A percentile compares a stretch with the other conserved stretches of the same genome.
phyloP scores from a whole-genome alignment of 257 asterid species.

The Eustoma russellianum region DNA sequence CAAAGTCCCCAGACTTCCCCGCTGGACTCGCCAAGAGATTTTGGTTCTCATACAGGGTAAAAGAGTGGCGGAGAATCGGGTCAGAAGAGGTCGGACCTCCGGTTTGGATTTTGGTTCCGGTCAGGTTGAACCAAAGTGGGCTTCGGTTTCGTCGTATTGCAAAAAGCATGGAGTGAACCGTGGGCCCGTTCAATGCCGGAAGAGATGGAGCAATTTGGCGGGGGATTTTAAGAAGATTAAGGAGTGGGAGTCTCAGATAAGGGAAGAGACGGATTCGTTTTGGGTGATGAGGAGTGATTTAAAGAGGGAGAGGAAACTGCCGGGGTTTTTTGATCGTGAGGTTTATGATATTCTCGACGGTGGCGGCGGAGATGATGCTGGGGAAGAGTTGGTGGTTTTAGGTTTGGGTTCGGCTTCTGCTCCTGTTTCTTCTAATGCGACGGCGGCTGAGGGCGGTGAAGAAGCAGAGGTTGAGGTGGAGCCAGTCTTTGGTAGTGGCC shows the following conservation, averaged over 20 bases:
- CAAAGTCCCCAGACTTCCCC: slow-evolving; percentile 65
- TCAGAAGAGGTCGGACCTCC: slow-evolving; percentile 49
- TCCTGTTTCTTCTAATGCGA: slow-evolving; percentile 17
- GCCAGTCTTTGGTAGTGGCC: slow-evolving; percentile 70
- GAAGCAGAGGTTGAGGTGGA: slow-evolving; percentile 32
- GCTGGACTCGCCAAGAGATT: slow-evolving; percentile 90
- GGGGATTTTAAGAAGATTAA: slow-evolving; percentile 88
- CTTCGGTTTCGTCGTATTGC: slow-evolving; percentile 79
- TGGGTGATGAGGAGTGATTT: slow-evolving; percentile 93
- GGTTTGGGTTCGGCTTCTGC: slow-evolving; percentile 46
- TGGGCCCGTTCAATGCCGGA: slow-evolving; percentile 94
- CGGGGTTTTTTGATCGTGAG: slow-evolving; percentile 85
- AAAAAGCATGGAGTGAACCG: slow-evolving; percentile 82
- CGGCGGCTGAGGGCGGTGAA: slow-evolving; percentile 5
- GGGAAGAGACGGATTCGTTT: slow-evolving; percentile 69
- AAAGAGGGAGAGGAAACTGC: slow-evolving; percentile 78
- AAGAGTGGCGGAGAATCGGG: slow-evolving; percentile 62
- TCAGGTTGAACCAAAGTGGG: slow-evolving; percentile 89
- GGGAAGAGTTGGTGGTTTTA: slow-evolving; percentile 18
- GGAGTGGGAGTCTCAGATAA: slow-evolving; percentile 63
- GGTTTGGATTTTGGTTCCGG: slow-evolving; percentile 57
- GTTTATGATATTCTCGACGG: slow-evolving; percentile 80
- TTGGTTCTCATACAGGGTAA: slow-evolving; percentile 83
- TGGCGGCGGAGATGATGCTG: slow-evolving; percentile 24
- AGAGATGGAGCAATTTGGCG: slow-evolving; percentile 89